A percentile compares a stretch with the other conserved stretches of the same genome.
phyloP scores from a whole-genome alignment of 192 early-diverging fungal species.

The Coemansia sp. region DNA sequence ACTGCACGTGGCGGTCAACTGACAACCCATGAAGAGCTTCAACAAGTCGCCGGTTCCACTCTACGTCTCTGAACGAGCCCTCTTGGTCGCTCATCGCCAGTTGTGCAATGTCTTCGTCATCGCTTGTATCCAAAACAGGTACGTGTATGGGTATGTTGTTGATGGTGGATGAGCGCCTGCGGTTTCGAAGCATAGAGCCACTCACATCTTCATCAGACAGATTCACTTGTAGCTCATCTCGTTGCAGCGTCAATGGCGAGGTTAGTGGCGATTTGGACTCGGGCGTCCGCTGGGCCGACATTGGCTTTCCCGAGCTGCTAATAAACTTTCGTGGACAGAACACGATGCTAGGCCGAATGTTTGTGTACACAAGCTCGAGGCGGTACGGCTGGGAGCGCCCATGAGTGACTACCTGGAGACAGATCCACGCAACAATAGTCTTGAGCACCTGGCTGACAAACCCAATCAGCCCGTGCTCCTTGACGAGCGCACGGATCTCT shows the following conservation, averaged over 20 bases:
- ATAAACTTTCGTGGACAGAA: conserved; percentile 48
- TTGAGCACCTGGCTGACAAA: conserved; percentile 74
- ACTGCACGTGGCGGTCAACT: conserved; percentile 6
- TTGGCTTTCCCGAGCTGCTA: conserved; percentile 33
- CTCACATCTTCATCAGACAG: background rate
- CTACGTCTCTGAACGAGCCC: background rate
- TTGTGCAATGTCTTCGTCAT: conserved; percentile 16
- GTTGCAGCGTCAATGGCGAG: conserved; percentile 10
- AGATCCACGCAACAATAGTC: conserved; percentile 81
- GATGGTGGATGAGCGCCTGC: conserved; percentile 11
- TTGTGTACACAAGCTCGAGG: conserved; percentile 48
- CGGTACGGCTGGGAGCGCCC: conserved; percentile 54
- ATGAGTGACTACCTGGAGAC: conserved; percentile 79
- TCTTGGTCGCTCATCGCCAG: conserved; percentile 52
- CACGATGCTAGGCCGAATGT: conserved; percentile 15
- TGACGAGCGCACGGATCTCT: conserved; percentile 59
- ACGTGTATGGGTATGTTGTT: background rate
- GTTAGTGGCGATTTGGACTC: conserved; percentile 6
- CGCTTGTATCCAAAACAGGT: background rate
- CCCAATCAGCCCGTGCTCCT: conserved; percentile 64
- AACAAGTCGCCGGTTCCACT: conserved; percentile 42
- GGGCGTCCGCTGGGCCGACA: conserved; percentile 10
- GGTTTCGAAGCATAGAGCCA: background rate
- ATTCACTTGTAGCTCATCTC: background rate
- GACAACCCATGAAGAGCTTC: conserved; percentile 33